These are phyloP conservation scores for Anastatica hierochuntica DNA, from an alignment of 345 rosid genomes.

Conservation along the genomic window DNA sequence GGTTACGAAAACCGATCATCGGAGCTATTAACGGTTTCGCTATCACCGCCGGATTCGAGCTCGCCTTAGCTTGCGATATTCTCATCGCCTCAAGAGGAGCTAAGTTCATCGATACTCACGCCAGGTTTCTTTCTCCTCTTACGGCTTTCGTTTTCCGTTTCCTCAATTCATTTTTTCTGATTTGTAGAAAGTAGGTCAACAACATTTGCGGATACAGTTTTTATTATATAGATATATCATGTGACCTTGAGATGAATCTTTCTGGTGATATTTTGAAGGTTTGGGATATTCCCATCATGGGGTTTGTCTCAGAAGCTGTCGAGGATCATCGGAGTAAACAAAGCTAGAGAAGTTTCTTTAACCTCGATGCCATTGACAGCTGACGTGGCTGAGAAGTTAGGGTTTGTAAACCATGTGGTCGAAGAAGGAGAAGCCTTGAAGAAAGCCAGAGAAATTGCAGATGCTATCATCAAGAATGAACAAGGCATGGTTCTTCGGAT, in stretches of 20 bases:
- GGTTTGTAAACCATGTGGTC: constrained; percentile 76
- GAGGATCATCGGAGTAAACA: constrained; percentile 44
- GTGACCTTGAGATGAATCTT: no score
- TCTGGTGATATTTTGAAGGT: constrained; percentile 29
- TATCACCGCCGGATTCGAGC: constrained; percentile 85
- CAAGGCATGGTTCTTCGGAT: constrained; percentile 67
- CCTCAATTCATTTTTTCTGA: no score
- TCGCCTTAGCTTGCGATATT: constrained; percentile 82
- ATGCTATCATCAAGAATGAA: constrained; percentile 56
- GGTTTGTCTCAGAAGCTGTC: constrained; percentile 92
- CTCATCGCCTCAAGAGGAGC: constrained; percentile 68
- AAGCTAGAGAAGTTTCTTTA: constrained; percentile 40
- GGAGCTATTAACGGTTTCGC: constrained; percentile 88
- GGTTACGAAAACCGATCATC: constrained; percentile 64
- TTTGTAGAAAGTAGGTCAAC: no score
- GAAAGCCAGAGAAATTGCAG: constrained; percentile 62
- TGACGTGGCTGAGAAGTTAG: constrained; percentile 77
- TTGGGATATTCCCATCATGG: constrained; percentile 96
- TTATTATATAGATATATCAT: no score
- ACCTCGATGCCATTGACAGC: constrained; percentile 57
- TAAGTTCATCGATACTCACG: constrained; percentile 80
- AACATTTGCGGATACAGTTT: not conserved
- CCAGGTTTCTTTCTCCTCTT: constrained; percentile 31
- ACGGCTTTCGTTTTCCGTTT: constrained; percentile 7
- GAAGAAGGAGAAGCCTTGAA: constrained; percentile 49